phyloP scores from a whole-genome alignment of 345 rosid species.

The Hibiscus mutabilis region DNA sequence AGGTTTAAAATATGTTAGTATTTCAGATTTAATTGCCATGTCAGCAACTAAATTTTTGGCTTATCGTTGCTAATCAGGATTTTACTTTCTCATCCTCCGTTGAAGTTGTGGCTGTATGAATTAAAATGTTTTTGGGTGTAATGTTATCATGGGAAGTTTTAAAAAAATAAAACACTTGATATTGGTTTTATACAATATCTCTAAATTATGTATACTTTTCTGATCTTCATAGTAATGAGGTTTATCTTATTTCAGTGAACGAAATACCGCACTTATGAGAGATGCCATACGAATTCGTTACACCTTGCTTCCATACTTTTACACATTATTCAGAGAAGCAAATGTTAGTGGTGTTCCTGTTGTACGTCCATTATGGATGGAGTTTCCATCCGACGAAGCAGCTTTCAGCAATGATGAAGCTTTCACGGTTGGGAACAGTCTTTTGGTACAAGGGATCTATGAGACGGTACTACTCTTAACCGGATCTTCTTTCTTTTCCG shows the following conservation, averaged over 20 bases:
- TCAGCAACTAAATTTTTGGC: not conserved
- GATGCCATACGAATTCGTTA: slow-evolving; percentile 89
- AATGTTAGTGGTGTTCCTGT: slow-evolving; percentile 81
- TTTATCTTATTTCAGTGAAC: slow-evolving; percentile 49
- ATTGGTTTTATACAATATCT: not conserved
- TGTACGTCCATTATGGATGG: slow-evolving; percentile 98
- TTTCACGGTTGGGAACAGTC: slow-evolving; percentile 89
- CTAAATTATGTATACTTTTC: not conserved
- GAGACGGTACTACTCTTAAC: slow-evolving; percentile 46
- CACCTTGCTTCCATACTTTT: slow-evolving; percentile 80
- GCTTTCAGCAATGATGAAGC: slow-evolving; percentile 87
- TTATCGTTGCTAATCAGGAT: not conserved
- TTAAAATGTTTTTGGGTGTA: not conserved
- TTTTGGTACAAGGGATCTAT: slow-evolving; percentile 91
- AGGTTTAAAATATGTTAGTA: not conserved
- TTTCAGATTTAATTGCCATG: not conserved
- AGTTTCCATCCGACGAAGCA: slow-evolving; percentile 84
- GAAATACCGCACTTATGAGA: slow-evolving; percentile 74
- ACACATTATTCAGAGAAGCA: slow-evolving; percentile 95
- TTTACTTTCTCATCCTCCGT: not conserved
- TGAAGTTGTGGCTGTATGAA: not conserved
- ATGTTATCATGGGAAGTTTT: not conserved
- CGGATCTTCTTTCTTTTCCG: not conserved
- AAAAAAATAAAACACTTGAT: not conserved
- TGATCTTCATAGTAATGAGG: slow-evolving; percentile 2